Evolutionary conservation across 164 flowering plant genomes (phyloP).

Genomic region (Paratinospora sagittata): DNA sequence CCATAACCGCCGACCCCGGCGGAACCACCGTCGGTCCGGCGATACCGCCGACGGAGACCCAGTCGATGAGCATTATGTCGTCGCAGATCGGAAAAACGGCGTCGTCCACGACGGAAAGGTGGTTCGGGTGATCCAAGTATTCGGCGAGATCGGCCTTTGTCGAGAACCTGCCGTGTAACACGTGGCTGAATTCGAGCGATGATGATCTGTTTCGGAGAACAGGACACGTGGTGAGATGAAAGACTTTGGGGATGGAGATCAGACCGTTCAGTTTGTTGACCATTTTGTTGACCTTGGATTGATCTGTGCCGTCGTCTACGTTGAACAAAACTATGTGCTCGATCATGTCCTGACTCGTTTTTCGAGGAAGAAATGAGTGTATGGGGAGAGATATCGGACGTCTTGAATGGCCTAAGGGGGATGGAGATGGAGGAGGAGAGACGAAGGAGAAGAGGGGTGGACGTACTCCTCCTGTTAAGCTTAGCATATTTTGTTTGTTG

Average conservation of each 20-base stretch:
- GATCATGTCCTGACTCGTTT: constrained; percentile 15
- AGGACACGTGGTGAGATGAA: constrained; percentile 53
- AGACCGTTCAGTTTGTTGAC: constrained; percentile 38
- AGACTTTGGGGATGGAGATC: constrained; percentile 38
- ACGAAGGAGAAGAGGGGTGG: neutral
- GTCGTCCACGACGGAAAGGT: constrained; percentile 40
- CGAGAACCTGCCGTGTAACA: constrained; percentile 56
- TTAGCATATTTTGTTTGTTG: too few relatives aligned
- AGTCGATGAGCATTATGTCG: constrained; percentile 70
- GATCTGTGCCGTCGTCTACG: constrained; percentile 37
- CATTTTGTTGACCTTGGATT: constrained; percentile 41
- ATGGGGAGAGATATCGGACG: neutral
- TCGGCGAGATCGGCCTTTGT: constrained; percentile 40
- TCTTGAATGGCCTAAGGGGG: neutral
- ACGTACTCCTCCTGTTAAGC: too few relatives aligned
- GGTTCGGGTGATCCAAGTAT: constrained; percentile 49
- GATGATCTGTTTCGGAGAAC: constrained; percentile 34
- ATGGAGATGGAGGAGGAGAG: neutral
- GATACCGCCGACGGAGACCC: constrained; percentile 38
- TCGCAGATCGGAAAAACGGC: constrained; percentile 54
- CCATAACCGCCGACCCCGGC: constrained; percentile 40
- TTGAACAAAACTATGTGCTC: constrained; percentile 80
- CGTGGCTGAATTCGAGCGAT: constrained; percentile 43
- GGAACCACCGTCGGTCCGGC: constrained; percentile 10
- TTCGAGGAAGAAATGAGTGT: neutral